A percentile compares a stretch with the other conserved stretches of the same genome.
Conservation (phyloP, 768 basidiomycete genomes). For the Pleurotus tuoliensis region DNA sequence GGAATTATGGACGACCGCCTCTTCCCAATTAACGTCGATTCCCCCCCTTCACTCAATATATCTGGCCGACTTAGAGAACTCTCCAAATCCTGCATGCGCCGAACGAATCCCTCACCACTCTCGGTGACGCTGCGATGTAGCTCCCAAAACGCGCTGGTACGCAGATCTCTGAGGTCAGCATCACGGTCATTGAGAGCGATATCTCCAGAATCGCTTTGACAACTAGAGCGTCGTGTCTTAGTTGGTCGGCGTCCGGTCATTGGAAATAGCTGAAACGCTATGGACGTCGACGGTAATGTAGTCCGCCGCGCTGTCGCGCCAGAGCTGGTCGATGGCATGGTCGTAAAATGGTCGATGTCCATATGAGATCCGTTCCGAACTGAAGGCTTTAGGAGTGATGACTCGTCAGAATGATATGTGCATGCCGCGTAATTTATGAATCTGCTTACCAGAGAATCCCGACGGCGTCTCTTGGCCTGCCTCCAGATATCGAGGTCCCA, state of each 20-base stretch:
- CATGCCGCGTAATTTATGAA: no score
- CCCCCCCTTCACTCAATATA: conserved; percentile 33
- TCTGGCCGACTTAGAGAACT: conserved; percentile 40
- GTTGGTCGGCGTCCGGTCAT: conserved; percentile 14
- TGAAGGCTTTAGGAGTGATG: conserved; percentile 7
- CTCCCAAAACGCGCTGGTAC: conserved; percentile 63
- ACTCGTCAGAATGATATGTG: background rate
- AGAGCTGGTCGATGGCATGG: conserved; percentile 14
- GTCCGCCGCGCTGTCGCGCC: conserved; percentile 27
- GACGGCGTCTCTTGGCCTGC: conserved; percentile 50
- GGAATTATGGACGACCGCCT: conserved; percentile 29
- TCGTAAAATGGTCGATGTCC: conserved; percentile 16
- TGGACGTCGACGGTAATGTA: conserved; percentile 42
- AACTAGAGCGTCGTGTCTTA: conserved; percentile 15
- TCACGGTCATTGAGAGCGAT: conserved; percentile 16
- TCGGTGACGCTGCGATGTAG: conserved; percentile 59
- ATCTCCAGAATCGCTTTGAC: conserved; percentile 18
- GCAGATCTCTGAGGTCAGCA: conserved; percentile 39
- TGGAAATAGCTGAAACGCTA: conserved; percentile 45
- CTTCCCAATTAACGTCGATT: conserved; percentile 36
- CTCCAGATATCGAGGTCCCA: conserved; percentile 53
- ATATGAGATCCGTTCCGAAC: conserved; percentile 13
- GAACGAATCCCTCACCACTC: conserved; percentile 63
- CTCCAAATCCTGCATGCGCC: conserved; percentile 74
- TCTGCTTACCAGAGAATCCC: conserved; percentile 41